Base-by-base conservation (phyloP, 2,329 filamentous ascomycete species). In the Talaromyces sp. region DNA sequence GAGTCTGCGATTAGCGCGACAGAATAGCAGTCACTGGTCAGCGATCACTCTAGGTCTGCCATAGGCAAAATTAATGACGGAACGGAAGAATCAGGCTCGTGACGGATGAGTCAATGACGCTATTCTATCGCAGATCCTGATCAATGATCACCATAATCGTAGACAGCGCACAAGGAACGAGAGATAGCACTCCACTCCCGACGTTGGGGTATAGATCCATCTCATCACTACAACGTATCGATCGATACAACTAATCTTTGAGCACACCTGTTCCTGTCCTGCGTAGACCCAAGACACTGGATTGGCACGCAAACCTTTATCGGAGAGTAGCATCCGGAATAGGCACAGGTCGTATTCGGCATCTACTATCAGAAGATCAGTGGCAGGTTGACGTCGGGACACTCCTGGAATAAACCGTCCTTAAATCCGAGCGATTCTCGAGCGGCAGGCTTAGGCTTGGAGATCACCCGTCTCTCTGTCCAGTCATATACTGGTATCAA, bases 401-500 rank as follows among this genome's bases (percentile, higher is more conserved):
- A 37, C 27, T 10, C 24, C 35, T 45, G 45, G 33, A 61, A 16
- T 41, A 61, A 24, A 11, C 27, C 47, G 35, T 39, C 14, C 60
- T 54, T 54, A 50, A 39, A 52, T 19, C 60, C 60, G 48, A 52
- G 33, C 31, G 27, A 43, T 57, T 41, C 56, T 33, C 45, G 37
- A 52, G 45, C 31, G n/a, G 47, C 58, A 45, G 63, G 41, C 57
- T 54, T 56, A 56, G 41, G 58, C 58, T 50, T 65, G 63, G 50
- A 61, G 63, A 65, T 65, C 58, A 62, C 50, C 63, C 58, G 63
- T 45, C 58, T 48, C 19, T 41, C 58, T 57, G 45, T 41, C 59
- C 45, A 61, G 59, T 48, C 27, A 24, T 39, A 16, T 31, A 31
- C 27, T 31, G 27, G 27, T 13, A 9, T 37, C 43, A 14, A 24